phyloP scores from a whole-genome alignment of 108 stramenopile species.

The Tribonema minus region DNA sequence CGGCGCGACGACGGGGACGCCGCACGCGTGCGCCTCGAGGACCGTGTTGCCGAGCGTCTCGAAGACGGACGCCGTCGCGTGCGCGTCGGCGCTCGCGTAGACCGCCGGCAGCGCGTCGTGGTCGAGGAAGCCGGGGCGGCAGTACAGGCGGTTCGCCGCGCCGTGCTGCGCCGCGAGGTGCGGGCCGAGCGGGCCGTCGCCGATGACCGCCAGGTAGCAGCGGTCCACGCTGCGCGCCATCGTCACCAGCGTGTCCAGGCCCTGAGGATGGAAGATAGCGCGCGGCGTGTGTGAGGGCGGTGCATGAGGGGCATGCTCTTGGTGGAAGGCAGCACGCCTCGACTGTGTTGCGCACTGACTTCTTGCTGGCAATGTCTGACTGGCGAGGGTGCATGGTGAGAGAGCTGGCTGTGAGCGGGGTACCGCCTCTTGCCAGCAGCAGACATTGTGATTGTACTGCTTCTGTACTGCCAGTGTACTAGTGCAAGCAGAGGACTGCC shows the following conservation, averaged over 20 bases:
- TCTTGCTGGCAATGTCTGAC: too few relatives aligned
- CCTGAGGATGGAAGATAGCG: not conserved
- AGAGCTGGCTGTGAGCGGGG: too few relatives aligned
- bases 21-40: constrained; percentile 47
- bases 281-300: too few relatives aligned
- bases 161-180: constrained; percentile 2
- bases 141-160: constrained; percentile 26
- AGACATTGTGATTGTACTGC: too few relatives aligned
- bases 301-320: too few relatives aligned
- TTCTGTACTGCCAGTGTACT: too few relatives aligned
- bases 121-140: constrained; percentile 34
- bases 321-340: too few relatives aligned
- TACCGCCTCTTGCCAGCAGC: too few relatives aligned
- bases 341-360: too few relatives aligned
- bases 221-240: constrained; percentile 37
- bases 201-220: constrained; percentile 41
- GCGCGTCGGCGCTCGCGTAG: constrained; percentile 48
- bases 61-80: constrained; percentile 49
- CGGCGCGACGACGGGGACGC: constrained; percentile 47
- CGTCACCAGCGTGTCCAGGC: constrained; percentile 3
- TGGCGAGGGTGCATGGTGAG: too few relatives aligned
- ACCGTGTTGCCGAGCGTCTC: constrained; percentile 55
- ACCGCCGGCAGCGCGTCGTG: constrained; percentile 46
- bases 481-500: too few relatives aligned
- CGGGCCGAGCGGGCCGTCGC: constrained; percentile 40